These are phyloP conservation scores for Fistulifera pelliculosa DNA, from an alignment of 108 stramenopile species.

Conservation along the genomic window DNA sequence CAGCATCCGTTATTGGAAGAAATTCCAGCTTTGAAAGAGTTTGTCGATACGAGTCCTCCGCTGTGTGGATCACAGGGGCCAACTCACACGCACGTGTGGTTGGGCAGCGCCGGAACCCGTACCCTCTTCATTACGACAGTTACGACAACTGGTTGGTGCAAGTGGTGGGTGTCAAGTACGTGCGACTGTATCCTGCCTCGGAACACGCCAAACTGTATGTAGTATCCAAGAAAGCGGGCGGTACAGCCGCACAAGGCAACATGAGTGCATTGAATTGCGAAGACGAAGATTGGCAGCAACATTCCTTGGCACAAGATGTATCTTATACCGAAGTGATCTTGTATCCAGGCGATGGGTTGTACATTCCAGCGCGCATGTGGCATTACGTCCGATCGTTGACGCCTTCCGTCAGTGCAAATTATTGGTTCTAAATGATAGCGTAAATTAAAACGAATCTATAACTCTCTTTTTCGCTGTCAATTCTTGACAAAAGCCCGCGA, in stretches of 20 bases:
- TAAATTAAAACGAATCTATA: too few species aligned
- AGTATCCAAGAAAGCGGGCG: slow-evolving; percentile 7
- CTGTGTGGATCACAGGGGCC: slow-evolving; percentile 18
- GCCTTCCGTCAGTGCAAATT: slow-evolving; percentile 46
- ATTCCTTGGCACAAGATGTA: slow-evolving; percentile 28
- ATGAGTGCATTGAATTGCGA: slow-evolving; percentile 61
- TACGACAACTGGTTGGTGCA: slow-evolving; percentile 77
- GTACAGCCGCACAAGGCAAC: slow-evolving; percentile 36
- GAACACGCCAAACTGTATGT: slow-evolving; percentile 41
- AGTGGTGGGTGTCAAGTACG: slow-evolving; percentile 71
- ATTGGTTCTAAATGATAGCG: slow-evolving; percentile 56
- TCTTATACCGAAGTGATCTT: slow-evolving; percentile 32
- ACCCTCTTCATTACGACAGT: slow-evolving; percentile 70
- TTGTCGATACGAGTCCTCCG: slow-evolving; percentile 23
- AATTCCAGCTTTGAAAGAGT: slow-evolving; percentile 25
- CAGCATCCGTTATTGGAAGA: slow-evolving; percentile 59
- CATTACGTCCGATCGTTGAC: slow-evolving; percentile 51
- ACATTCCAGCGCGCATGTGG: slow-evolving; percentile 54
- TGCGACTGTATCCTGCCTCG: slow-evolving; percentile 44
- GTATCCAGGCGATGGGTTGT: slow-evolving; percentile 55
- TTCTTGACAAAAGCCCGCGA: background rate
- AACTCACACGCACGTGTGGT: slow-evolving; percentile 42
- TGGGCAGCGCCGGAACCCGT: slow-evolving; percentile 57
- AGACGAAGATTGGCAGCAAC: slow-evolving; percentile 32
- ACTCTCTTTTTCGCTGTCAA: too few species aligned